A percentile compares a stretch with the other conserved stretches of the same genome.
Conservation (phyloP, 108 stramenopile species). For the Bacterosira constricta region DNA sequence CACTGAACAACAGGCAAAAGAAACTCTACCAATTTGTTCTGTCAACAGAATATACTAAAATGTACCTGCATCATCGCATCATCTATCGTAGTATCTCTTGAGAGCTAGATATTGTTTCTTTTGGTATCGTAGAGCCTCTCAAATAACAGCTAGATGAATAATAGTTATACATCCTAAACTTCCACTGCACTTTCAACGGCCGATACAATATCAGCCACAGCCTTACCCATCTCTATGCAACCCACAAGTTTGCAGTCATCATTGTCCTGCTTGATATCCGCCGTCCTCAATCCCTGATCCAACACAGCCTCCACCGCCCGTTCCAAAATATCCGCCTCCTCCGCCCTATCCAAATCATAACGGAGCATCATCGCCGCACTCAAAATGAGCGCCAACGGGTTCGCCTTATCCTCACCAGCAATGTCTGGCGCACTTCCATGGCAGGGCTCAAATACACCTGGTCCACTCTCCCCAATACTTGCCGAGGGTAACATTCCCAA, state of each 20-base stretch:
- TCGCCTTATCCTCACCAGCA: slow-evolving; percentile 96
- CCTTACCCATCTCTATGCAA: slow-evolving; percentile 88
- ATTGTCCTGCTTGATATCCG: slow-evolving; percentile 92
- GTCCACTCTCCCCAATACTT: slow-evolving; percentile 92
- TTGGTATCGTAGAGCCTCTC: too few species aligned
- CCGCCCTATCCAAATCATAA: slow-evolving; percentile 93
- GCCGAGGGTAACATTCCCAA: slow-evolving; percentile 98
- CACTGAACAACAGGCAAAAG: too few species aligned
- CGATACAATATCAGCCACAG: slow-evolving; percentile 71
- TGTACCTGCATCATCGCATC: too few species aligned
- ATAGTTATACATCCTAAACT: too few species aligned
- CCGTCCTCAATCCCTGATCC: slow-evolving; percentile 88
- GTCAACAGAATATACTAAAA: too few species aligned
- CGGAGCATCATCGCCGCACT: slow-evolving; percentile 98
- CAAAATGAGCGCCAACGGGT: slow-evolving; percentile 98
- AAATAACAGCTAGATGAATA: too few species aligned
- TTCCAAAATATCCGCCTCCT: slow-evolving; percentile 87
- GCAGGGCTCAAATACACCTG: slow-evolving; percentile 98
- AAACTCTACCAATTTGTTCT: too few species aligned
- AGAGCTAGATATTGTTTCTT: too few species aligned
- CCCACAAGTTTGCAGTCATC: slow-evolving; percentile 89
- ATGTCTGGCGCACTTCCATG: slow-evolving; percentile 99
- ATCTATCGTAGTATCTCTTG: too few species aligned
- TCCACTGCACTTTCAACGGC: slow-evolving; percentile 47
- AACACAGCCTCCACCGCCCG: slow-evolving; percentile 90